These are phyloP conservation scores for Aspergillus sojae DNA, from an alignment of 2,329 filamentous ascomycete genomes.

Conservation along the genomic window DNA sequence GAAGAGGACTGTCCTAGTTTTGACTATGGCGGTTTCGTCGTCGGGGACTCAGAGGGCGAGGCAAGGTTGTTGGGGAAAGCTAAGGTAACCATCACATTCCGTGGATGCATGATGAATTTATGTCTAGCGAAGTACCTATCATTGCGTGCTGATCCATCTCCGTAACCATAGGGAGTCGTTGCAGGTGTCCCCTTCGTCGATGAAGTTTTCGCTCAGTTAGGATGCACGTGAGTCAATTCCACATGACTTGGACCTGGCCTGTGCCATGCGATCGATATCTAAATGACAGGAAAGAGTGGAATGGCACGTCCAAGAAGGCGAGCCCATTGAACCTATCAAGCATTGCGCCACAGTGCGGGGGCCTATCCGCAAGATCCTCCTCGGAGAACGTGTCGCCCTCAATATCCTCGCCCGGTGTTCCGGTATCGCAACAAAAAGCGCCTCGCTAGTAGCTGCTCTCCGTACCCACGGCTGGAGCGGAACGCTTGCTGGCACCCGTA, in stretches of 20 bases:
- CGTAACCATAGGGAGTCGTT: constrained; percentile 65
- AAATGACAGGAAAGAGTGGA: constrained; percentile 59
- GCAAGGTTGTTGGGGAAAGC: constrained; percentile 60
- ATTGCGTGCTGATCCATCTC: constrained; percentile 3
- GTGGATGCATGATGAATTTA: neutral
- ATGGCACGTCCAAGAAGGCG: constrained; percentile 82
- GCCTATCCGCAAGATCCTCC: constrained; percentile 77
- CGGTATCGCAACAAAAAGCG: constrained; percentile 73
- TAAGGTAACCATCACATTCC: constrained; percentile 38
- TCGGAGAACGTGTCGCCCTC: constrained; percentile 91
- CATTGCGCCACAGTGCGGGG: constrained; percentile 81
- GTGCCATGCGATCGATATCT: neutral
- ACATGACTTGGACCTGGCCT: neutral
- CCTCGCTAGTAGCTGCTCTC: constrained; percentile 53
- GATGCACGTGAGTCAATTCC: constrained; percentile 65
- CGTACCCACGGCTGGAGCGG: constrained; percentile 72
- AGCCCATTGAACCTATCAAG: constrained; percentile 63
- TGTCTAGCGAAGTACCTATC: neutral
- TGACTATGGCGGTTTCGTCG: constrained; percentile 96
- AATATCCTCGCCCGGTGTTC: constrained; percentile 91
- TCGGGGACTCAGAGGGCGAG: constrained; percentile 61
- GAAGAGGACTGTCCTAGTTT: constrained; percentile 95
- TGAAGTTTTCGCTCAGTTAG: constrained; percentile 87
- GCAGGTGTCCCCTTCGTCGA: constrained; percentile 94
- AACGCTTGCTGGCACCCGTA: constrained; percentile 88